A percentile compares a stretch with the other conserved stretches of the same genome.
Evolutionary conservation across 495 filamentous ascomycete genomes (phyloP).

Genomic region (Schizothecium vesticola): DNA sequence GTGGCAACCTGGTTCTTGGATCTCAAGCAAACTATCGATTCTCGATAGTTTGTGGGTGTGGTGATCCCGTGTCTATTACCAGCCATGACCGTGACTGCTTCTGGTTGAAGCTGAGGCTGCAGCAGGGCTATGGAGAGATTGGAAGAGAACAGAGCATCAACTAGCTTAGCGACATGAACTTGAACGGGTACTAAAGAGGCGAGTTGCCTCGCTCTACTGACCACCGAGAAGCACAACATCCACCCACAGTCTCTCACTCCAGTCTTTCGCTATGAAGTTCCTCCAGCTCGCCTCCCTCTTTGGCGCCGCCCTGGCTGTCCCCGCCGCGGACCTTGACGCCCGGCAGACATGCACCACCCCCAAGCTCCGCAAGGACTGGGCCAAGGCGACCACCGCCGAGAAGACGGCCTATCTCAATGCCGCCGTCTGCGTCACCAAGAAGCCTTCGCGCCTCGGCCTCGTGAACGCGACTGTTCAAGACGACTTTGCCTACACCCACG

Average conservation of each 20-base stretch:
- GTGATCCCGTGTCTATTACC: background rate
- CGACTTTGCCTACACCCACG: background rate
- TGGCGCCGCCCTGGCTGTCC: conserved; percentile 1
- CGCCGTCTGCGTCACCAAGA: conserved; percentile 4
- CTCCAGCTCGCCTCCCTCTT: background rate
- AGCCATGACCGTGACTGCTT: background rate
- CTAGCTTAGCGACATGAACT: background rate
- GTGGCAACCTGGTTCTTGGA: background rate
- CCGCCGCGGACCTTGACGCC: background rate
- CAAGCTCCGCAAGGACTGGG: conserved; percentile 7
- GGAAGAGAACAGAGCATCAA: background rate
- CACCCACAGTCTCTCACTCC: background rate
- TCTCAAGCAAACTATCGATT: background rate
- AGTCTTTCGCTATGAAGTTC: conserved; percentile 4
- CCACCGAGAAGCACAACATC: background rate
- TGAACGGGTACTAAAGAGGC: background rate
- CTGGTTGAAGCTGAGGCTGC: background rate
- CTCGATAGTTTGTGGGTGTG: background rate
- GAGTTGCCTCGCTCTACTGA: background rate
- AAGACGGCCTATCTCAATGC: conserved; percentile 4
- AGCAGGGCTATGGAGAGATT: background rate
- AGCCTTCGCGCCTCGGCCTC: background rate
- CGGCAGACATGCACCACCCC: conserved; percentile 2
- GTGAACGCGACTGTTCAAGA: background rate
- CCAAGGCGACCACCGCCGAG: background rate